Conservation (phyloP, 345 rosid species). For the Firmiana major region DNA sequence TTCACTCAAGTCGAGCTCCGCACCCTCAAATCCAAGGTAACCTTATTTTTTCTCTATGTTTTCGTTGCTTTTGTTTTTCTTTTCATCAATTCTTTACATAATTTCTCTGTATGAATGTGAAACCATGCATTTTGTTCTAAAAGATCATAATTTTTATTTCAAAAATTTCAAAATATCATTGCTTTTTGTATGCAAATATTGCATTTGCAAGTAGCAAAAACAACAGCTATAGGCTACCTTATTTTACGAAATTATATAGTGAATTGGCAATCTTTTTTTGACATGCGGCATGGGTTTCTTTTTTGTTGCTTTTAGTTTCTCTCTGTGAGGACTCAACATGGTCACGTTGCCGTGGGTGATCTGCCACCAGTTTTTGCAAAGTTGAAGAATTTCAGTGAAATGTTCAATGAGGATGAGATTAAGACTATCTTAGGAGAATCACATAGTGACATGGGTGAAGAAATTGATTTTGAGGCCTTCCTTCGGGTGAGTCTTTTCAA, state of each 20-base stretch:
- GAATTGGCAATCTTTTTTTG: background rate
- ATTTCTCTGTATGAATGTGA: too few species aligned
- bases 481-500: constrained; percentile 57
- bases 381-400: constrained; percentile 61
- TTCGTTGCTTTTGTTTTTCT: background rate
- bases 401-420: constrained; percentile 59
- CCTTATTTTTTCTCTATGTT: background rate
- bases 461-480: constrained; percentile 83
- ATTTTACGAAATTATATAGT: background rate
- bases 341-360: constrained; percentile 25
- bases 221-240: background rate
- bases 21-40: constrained; percentile 89
- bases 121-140: background rate
- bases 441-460: constrained; percentile 39
- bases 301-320: constrained; percentile 41
- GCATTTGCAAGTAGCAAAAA: background rate
- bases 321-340: constrained; percentile 49
- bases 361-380: constrained; percentile 68
- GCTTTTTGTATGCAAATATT: background rate
- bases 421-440: constrained; percentile 52
- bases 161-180: background rate
- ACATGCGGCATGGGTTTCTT: constrained; percentile 6
- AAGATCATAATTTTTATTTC: background rate
- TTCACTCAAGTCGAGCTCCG: constrained; percentile 98
- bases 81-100: background rate